Percentiles rank a stretch among this genome's conserved stretches.
Evolutionary conservation across 108 stramenopile species (phyloP).

Genomic region (Skeletonema marinoi): DNA sequence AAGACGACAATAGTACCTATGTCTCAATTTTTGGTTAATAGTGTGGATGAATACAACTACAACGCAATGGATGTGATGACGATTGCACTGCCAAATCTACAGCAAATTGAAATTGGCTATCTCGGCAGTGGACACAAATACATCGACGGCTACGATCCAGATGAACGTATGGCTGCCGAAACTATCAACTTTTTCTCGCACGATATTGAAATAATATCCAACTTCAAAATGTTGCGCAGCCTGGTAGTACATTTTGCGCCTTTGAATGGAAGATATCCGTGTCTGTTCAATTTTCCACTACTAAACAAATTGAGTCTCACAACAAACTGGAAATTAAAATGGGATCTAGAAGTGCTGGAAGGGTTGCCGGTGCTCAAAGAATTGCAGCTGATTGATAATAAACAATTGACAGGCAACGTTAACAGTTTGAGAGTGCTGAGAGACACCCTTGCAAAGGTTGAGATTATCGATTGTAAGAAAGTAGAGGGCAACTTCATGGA

Average conservation of each 20-base stretch:
- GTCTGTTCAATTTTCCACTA: background rate
- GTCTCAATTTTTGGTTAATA: background rate
- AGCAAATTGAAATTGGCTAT: background rate
- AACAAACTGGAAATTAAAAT: background rate
- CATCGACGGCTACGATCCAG: background rate
- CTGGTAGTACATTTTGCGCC: background rate
- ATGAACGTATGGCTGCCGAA: no score
- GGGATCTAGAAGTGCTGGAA: background rate
- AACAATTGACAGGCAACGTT: background rate
- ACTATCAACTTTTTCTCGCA: no score
- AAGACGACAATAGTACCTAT: background rate
- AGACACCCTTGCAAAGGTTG: background rate
- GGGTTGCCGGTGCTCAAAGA: conserved; percentile 8
- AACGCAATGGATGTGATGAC: background rate
- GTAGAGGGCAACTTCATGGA: conserved; percentile 1
- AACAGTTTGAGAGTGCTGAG: background rate
- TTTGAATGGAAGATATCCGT: background rate
- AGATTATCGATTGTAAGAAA: background rate
- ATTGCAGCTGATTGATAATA: background rate
- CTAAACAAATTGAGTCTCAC: background rate
- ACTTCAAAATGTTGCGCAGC: background rate
- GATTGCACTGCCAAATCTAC: background rate
- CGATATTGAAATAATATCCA: background rate
- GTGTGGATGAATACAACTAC: background rate
- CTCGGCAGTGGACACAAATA: background rate